Base-by-base conservation (phyloP, 139 green algal genomes). In the Chlorella sp. region DNA sequence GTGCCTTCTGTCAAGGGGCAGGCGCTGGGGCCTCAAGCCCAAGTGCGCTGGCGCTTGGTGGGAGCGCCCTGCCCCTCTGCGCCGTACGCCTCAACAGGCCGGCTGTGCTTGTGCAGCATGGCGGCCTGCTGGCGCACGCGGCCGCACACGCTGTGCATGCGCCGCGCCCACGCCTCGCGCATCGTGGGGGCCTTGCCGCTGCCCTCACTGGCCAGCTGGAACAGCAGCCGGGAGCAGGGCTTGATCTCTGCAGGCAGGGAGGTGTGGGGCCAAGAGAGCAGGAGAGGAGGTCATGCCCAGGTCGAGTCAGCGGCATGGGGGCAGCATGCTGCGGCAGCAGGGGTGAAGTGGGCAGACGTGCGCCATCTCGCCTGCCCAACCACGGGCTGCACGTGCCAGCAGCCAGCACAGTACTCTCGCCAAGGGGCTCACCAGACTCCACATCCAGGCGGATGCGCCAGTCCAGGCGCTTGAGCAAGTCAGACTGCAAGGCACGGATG, bases 361-460 rank as follows among this genome's bases (percentile, higher is more conserved):
- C n/a, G n/a, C n/a, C n/a, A n/a, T n/a, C n/a, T n/a, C n/a, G n/a
- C n/a, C n/a, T n/a, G n/a, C n/a, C n/a, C n/a, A n/a, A n/a, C n/a
- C n/a, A n/a, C n/a, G n/a, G n/a, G n/a, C n/a, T n/a, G n/a, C n/a
- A n/a, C n/a, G n/a, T n/a, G n/a, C n/a, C n/a, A n/a, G n/a, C n/a
- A n/a, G n/a, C n/a, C n/a, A n/a, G n/a, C n/a, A n/a, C n/a, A n/a
- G n/a, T n/a, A n/a, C n/a, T n/a, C n/a, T n/a, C n/a, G n/a, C n/a
- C n/a, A n/a, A n/a, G n/a, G 0, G 21, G 1, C 38, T 16, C 76
- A 82, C 76, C 76, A n/a, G 57, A 7, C 2, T 25, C 36, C 3
- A 63, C 18, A n/a, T 86, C 70, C 39, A 81, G 82, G n/a, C 44
- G 72, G 39, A 86, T 4, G 4, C 57, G 60, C 82, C 82, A 86